These are phyloP conservation scores for Cystofilobasidium bisporidii DNA, from an alignment of 768 basidiomycete genomes.

Conservation along the genomic window DNA sequence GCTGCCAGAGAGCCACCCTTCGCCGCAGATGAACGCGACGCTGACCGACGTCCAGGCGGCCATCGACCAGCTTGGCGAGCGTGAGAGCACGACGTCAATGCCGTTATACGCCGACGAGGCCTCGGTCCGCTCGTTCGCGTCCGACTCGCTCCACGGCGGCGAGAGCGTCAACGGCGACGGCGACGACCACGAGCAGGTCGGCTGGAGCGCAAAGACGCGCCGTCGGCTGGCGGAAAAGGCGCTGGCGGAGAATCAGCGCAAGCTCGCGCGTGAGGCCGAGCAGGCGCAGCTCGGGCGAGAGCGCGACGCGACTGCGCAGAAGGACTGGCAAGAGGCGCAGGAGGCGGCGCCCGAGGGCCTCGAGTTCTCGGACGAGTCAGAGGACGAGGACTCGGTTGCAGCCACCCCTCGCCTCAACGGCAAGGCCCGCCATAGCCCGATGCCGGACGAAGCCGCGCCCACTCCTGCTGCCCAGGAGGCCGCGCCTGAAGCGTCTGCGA, in stretches of 20 bases:
- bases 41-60: constrained; percentile 84
- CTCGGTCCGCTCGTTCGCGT: constrained; percentile 1
- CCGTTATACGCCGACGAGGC: constrained; percentile 11
- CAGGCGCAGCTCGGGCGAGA: constrained; percentile 30
- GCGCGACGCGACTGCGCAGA: constrained; percentile 30
- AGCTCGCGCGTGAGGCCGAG: constrained; percentile 33
- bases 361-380: constrained; percentile 47
- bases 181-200: constrained; percentile 34
- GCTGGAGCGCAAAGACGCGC: constrained; percentile 33
- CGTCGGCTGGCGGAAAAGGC: constrained; percentile 42
- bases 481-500: not conserved
- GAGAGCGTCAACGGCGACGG: constrained; percentile 35
- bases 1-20: constrained; percentile 2
- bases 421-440: not conserved
- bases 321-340: constrained; percentile 20
- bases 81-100: constrained; percentile 40
- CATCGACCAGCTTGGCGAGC: constrained; percentile 66
- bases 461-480: not conserved
- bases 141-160: constrained; percentile 45
- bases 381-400: constrained; percentile 39
- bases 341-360: constrained; percentile 32
- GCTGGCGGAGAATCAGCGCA: constrained; percentile 38
- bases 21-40: constrained; percentile 65
- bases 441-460: not conserved
- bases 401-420: not conserved